Evolutionary conservation across 2,329 filamentous ascomycete genomes (phyloP), one percentile per base, ranked within the genome.

Genomic region (Ceratocystis alfenasii): DNA sequence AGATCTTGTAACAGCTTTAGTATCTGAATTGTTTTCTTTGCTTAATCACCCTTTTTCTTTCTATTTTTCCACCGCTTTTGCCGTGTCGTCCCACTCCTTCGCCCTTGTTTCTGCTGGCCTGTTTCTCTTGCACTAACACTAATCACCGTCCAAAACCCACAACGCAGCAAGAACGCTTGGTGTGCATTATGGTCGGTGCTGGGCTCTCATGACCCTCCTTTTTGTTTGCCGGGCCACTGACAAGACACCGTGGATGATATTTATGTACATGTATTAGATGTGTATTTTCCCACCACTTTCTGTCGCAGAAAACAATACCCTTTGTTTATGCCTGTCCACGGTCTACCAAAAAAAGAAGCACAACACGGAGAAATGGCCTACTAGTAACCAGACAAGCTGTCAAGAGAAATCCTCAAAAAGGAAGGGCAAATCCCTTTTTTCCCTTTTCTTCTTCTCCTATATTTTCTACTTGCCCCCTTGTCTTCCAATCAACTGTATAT

Each of bases 301-400:
- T 59, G 55, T n/a, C 17, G 55, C 28, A 28, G 12, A 59, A 41
- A 59, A 59, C 55, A 59, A 59, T 36, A 59, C 2, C 55, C 55
- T 59, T 59, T 59, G 55, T 59, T 57, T 33, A 57, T 57, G 28
- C 22, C 12, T 30, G 15, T 17, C 3, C 48, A 15, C 25, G 8
- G 25, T 53, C 48, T 53, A 25, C 48, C 48, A 61, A 61, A 44
- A 22, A 61, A 61, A 61, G 2, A 46, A 63, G 44, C 17, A 30
- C n/a, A 20, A 41, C 36, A 41, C 36, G 1, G 10, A 41, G 36
- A 41, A 12, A 41, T 15, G 12, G 3, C 36, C 36, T 41, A 41
- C 36, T 15, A 41, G 36, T 41, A 41, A 41, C 12, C 3, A 41
- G 12, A 4, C 36, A 41, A 15, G 36, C 36, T 15, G 36, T 41